These are phyloP conservation scores for Cyclocybe cylindracea DNA, from an alignment of 768 basidiomycete genomes.

Conservation along the genomic window DNA sequence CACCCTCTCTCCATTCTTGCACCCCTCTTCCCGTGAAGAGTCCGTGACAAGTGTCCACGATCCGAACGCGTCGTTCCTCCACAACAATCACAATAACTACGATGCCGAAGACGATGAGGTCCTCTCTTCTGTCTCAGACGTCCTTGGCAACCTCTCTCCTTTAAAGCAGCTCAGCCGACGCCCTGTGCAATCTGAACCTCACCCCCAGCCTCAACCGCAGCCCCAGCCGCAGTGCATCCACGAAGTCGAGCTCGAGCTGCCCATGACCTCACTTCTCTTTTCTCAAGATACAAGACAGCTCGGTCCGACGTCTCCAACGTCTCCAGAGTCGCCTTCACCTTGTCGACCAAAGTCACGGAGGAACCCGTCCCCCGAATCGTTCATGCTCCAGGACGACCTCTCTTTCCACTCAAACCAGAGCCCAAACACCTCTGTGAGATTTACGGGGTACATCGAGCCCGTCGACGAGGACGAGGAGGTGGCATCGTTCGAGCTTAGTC, in stretches of 20 bases:
- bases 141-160: constrained; percentile 22
- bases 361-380: not conserved
- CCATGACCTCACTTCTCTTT: constrained; percentile 28
- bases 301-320: not conserved
- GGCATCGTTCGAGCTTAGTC: constrained; percentile 44
- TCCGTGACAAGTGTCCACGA: constrained; percentile 31
- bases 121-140: constrained; percentile 17
- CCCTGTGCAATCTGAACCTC: too few species aligned
- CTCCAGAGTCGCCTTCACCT: not conserved
- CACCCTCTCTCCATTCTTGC: constrained; percentile 20
- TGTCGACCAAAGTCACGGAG: not conserved
- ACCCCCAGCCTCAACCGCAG: too few species aligned
- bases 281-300: constrained; percentile 11
- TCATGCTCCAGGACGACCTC: not conserved
- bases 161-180: not conserved
- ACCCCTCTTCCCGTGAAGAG: constrained; percentile 8
- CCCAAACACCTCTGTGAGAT: constrained; percentile 35
- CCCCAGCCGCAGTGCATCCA: constrained; percentile 47
- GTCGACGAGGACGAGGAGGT: constrained; percentile 57
- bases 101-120: constrained; percentile 1
- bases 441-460: constrained; percentile 52
- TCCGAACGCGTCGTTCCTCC: not conserved
- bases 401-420: not conserved
- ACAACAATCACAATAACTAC: constrained; percentile 1
- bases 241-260: constrained; percentile 39